Evolutionary conservation across 1,284 basidiomycete species (phyloP).

Genomic region (Pascua guehoae): DNA sequence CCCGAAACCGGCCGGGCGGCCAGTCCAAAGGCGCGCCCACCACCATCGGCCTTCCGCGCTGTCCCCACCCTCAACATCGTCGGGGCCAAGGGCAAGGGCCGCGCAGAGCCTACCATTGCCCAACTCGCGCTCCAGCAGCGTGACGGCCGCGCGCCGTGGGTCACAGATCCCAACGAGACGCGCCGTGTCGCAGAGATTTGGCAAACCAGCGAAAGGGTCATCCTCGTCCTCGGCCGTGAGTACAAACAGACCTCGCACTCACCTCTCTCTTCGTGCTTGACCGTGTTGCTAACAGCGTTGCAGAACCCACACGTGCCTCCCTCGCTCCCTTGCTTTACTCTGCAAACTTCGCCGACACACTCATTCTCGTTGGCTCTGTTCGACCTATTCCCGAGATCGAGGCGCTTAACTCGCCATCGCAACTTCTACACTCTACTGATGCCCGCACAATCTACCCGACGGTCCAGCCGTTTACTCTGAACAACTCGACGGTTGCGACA

Average conservation of each 20-base stretch:
- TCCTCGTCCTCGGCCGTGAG: constrained; percentile 37
- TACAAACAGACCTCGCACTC: neutral
- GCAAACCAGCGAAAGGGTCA: constrained; percentile 23
- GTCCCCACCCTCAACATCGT: neutral
- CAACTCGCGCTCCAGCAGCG: constrained; percentile 1
- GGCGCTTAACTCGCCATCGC: constrained; percentile 32
- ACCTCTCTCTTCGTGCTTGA: neutral
- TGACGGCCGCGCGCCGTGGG: constrained; percentile 23
- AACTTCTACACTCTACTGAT: constrained; percentile 21
- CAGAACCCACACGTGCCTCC: constrained; percentile 26
- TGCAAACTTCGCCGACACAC: constrained; percentile 28
- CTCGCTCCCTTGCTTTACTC: constrained; percentile 37
- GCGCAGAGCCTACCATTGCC: neutral
- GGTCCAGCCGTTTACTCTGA: constrained; percentile 26
- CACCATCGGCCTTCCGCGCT: constrained; percentile 11
- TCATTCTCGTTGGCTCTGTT: constrained; percentile 32
- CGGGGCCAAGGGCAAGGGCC: constrained; percentile 13
- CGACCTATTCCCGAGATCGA: constrained; percentile 31
- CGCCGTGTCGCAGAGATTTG: constrained; percentile 27
- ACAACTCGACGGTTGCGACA: constrained; percentile 20
- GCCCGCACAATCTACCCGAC: constrained; percentile 32
- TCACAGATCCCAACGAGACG: constrained; percentile 27
- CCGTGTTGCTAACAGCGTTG: neutral
- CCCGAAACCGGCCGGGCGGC: neutral
- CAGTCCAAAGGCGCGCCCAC: neutral